phyloP scores from a whole-genome alignment of 225 moss, liverwort and hornwort genomes.

The Marchantia polymorpha region DNA sequence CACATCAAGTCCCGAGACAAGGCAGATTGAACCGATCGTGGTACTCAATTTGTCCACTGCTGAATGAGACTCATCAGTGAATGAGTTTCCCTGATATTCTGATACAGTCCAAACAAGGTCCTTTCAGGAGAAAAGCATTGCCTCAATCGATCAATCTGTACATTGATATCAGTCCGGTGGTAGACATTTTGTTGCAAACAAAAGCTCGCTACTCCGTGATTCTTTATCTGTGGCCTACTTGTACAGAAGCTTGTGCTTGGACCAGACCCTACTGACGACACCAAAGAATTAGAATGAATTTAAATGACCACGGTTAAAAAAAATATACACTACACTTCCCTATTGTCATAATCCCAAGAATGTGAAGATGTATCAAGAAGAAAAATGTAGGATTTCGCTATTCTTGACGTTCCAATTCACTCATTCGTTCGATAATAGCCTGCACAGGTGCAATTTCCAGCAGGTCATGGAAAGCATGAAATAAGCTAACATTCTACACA shows the following conservation, averaged over 20 bases:
- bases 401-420: slow-evolving; percentile 64
- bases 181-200: slow-evolving; percentile 9
- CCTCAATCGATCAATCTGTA: slow-evolving; percentile 14
- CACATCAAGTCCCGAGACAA: not conserved
- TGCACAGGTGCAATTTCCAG: slow-evolving; percentile 36
- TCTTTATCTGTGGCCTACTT: slow-evolving; percentile 26
- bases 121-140: not conserved
- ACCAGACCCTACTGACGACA: slow-evolving; percentile 27
- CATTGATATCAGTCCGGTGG: slow-evolving; percentile 1
- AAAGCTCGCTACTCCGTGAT: slow-evolving; percentile 19
- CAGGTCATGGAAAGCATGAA: not conserved
- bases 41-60: not conserved
- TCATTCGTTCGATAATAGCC: slow-evolving; percentile 99
- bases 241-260: slow-evolving; percentile 34
- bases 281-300: slow-evolving; percentile 37
- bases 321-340: slow-evolving; percentile 31
- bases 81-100: not conserved
- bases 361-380: slow-evolving; percentile 10
- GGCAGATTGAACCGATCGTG: not conserved
- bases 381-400: not conserved
- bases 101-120: slow-evolving; percentile 1
- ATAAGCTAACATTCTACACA: not conserved
- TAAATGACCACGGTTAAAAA: slow-evolving; percentile 26
- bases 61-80: not conserved
- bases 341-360: slow-evolving; percentile 20